Evolutionary conservation across 306 rosid species (phyloP), one percentile per base, ranked within the genome.

Genomic region (Erythrophleum fordii): DNA sequence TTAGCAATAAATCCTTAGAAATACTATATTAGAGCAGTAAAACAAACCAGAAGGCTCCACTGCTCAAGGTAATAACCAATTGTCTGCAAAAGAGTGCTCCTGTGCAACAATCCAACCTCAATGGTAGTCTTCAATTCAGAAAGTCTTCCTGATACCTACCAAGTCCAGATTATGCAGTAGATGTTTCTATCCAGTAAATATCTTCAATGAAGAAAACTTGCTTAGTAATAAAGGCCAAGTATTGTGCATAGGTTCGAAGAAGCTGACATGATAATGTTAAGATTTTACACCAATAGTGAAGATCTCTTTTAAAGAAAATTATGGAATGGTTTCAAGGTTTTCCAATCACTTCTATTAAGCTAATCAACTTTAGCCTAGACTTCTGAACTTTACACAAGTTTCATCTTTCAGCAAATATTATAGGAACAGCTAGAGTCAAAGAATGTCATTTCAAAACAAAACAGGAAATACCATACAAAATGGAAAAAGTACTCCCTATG

Each of bases 11-110:
- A 60, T 20, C 67, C 60, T 71, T 75, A 68, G 34, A 72, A 81
- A 64, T 59, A 42, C 31, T 16, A 81, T 72, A 77, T 58, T 44
- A 17, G 64, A 78, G 79, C 31, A 62, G 66, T 23, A 8, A 72
- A 79, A 86, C 93, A 83, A 76, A 94, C 98, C 98, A 82, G 85
- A 84, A 88, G 79, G 78, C 84, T 91, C 97, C 97, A 91, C 66
- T 83, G 90, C 86, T 91, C 98, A 80, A 85, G 85, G 62, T 90
- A 87, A 88, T 83, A 71, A 74, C 88, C 93, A 86, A 92, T 87
- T 82, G 86, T 86, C 83, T 86, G 91, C 77, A 94, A 64, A 68
- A 92, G 82, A 81, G 77, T 91, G 69, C 86, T 88, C 73, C 85
- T 67, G 62, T 92, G 97, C 74, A 84, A 76, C 80, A 87, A 59